Conservation (phyloP, 805 yeast species). For the Spathaspora boniae region DNA sequence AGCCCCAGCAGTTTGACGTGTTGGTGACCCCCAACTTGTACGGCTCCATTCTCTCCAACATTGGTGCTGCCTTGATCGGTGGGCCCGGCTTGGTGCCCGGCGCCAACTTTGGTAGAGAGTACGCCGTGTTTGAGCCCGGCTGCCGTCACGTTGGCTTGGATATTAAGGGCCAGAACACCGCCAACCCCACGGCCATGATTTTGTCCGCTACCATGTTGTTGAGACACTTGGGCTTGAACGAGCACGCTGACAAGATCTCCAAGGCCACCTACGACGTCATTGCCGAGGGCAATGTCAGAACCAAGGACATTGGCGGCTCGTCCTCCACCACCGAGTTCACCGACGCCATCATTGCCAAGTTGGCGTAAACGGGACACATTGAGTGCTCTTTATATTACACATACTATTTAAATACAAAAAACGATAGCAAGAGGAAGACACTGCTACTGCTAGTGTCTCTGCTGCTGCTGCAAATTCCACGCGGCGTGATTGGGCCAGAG, state of each 20-base stretch:
- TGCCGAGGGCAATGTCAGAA: constrained; percentile 80
- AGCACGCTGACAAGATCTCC: constrained; percentile 80
- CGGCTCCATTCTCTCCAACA: constrained; percentile 96
- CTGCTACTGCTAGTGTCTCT: no score
- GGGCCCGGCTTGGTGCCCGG: constrained; percentile 99
- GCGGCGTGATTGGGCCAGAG: no score
- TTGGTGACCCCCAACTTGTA: constrained; percentile 96
- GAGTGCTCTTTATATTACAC: no score
- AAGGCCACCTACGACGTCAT: constrained; percentile 86
- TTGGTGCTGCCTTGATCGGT: constrained; percentile 96
- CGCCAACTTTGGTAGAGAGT: constrained; percentile 96
- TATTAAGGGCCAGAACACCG: constrained; percentile 89
- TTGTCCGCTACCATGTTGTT: constrained; percentile 86
- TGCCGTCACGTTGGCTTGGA: constrained; percentile 99
- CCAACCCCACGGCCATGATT: constrained; percentile 98
- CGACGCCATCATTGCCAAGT: constrained; percentile 76
- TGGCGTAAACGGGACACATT: constrained; percentile 25
- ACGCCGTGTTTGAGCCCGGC: constrained; percentile 98
- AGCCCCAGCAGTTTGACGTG: constrained; percentile 97
- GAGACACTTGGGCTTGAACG: constrained; percentile 90
- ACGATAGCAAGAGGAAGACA: no score
- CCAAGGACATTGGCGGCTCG: constrained; percentile 89
- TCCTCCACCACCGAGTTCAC: constrained; percentile 93
- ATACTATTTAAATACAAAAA: no score
- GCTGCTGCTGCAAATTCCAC: no score